These are phyloP conservation scores for Edaphochlamys debaryana DNA, from an alignment of 139 green algal species.

Conservation along the genomic window DNA sequence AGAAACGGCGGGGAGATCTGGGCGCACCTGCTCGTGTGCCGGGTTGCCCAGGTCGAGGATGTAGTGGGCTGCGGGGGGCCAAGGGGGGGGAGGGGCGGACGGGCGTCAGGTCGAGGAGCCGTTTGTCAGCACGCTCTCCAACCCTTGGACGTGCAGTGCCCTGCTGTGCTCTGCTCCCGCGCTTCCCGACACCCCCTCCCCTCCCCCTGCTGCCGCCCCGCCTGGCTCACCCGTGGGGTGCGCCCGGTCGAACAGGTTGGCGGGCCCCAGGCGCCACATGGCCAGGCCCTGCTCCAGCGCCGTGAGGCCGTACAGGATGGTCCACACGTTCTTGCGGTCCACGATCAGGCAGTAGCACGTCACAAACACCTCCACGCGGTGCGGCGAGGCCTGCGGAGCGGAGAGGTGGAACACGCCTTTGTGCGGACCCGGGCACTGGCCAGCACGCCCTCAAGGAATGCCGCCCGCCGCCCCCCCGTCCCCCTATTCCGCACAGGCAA, in stretches of 20 bases:
- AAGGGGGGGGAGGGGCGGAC: background rate
- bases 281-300: constrained; percentile 57
- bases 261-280: constrained; percentile 60
- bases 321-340: constrained; percentile 67
- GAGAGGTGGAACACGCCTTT: background rate
- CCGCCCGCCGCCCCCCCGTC: too few relatives aligned
- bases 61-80: constrained; percentile 60
- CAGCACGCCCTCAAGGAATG: background rate
- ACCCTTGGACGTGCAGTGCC: too few relatives aligned
- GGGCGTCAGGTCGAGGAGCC: background rate
- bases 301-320: constrained; percentile 59
- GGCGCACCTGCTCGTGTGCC: constrained; percentile 57
- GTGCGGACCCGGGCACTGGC: too few relatives aligned
- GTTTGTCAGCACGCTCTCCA: too few relatives aligned
- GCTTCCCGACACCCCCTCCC: background rate
- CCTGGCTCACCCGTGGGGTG: constrained; percentile 34
- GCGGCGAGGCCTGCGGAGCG: constrained; percentile 43
- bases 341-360: constrained; percentile 57
- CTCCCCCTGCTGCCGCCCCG: background rate
- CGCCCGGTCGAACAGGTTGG: constrained; percentile 55
- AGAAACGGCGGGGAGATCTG: too few relatives aligned
- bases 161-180: too few relatives aligned
- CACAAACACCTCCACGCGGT: constrained; percentile 71
- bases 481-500: too few relatives aligned
- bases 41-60: constrained; percentile 68